A percentile compares a stretch with the other conserved stretches of the same genome.
These are phyloP conservation scores for Leccinum pachyderme DNA, from an alignment of 1,284 basidiomycete genomes.

Conservation along the genomic window DNA sequence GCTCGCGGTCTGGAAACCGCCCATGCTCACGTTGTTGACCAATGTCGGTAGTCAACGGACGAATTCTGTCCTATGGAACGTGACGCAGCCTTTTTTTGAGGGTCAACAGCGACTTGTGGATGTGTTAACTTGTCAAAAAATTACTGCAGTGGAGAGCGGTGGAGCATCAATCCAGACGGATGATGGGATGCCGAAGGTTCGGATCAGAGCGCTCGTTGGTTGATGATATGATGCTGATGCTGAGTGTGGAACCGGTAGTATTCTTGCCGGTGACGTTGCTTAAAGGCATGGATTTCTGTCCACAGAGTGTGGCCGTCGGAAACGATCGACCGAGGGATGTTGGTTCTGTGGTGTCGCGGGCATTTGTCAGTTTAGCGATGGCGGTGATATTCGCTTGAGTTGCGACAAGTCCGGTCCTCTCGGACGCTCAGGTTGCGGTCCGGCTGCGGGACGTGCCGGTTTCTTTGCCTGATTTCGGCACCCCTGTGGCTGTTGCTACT, in stretches of 20 bases:
- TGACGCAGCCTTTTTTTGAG: conserved; percentile 45
- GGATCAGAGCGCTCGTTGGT: not conserved
- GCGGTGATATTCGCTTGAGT: conserved; percentile 14
- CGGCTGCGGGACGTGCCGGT: not conserved
- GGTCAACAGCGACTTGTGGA: conserved; percentile 57
- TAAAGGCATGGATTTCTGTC: conserved; percentile 16
- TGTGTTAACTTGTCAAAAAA: conserved; percentile 52
- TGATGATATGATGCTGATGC: not conserved
- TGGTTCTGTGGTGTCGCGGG: conserved; percentile 10
- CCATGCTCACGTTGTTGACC: conserved; percentile 64
- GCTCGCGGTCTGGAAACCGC: conserved; percentile 61
- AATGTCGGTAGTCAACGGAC: conserved; percentile 52
- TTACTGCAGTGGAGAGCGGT: conserved; percentile 45
- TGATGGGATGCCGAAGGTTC: conserved; percentile 44
- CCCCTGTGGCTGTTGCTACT: not conserved
- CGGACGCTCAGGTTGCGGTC: not conserved
- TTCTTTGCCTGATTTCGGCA: not conserved
- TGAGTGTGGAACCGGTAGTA: conserved; percentile 20
- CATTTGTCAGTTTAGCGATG: conserved; percentile 2
- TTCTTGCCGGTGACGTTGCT: conserved; percentile 22
- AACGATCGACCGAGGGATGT: not conserved
- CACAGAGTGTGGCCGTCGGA: conserved; percentile 13
- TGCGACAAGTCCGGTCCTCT: not conserved
- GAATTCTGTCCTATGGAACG: conserved; percentile 41
- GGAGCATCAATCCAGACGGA: conserved; percentile 37